Evolutionary conservation across 441 rosid species (phyloP).

Genomic region (Erysimum cheiri): DNA sequence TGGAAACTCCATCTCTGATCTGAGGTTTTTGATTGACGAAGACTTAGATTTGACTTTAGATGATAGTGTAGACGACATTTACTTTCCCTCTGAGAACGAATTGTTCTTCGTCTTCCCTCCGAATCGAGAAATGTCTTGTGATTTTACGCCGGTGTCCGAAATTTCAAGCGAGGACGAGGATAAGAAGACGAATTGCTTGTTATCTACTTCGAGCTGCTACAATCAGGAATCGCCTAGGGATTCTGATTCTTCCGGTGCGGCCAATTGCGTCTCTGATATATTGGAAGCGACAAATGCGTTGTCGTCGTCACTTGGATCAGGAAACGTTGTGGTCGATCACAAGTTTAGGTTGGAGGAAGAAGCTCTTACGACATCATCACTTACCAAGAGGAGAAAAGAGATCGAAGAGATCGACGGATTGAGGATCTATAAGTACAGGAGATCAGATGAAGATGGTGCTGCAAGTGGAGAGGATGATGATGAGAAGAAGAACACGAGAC

Average conservation of each 20-base stretch:
- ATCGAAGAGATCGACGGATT: slow-evolving; percentile 49
- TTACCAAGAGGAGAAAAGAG: slow-evolving; percentile 75
- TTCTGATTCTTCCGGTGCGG: slow-evolving; percentile 19
- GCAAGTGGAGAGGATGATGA: slow-evolving; percentile 52
- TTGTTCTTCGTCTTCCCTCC: slow-evolving; percentile 48
- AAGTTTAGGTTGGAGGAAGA: slow-evolving; percentile 51
- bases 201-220: slow-evolving; percentile 38
- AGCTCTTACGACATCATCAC: slow-evolving; percentile 24
- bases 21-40: slow-evolving; percentile 49
- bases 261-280: slow-evolving; percentile 49
- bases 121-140: slow-evolving; percentile 11
- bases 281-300: slow-evolving; percentile 49
- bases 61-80: slow-evolving; percentile 52
- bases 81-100: slow-evolving; percentile 61
- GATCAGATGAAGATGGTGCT: slow-evolving; percentile 44
- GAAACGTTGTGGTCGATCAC: slow-evolving; percentile 50
- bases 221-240: slow-evolving; percentile 39
- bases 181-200: slow-evolving; percentile 14
- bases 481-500: slow-evolving; percentile 65
- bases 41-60: slow-evolving; percentile 68
- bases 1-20: slow-evolving; percentile 53
- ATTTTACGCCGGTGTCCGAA: slow-evolving; percentile 43
- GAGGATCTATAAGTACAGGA: slow-evolving; percentile 56
- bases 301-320: slow-evolving; percentile 46
- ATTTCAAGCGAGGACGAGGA: slow-evolving; percentile 47